Evolutionary conservation across 306 rosid species (phyloP), one percentile per base, ranked within the genome.

Genomic region (Rosa multiflora): DNA sequence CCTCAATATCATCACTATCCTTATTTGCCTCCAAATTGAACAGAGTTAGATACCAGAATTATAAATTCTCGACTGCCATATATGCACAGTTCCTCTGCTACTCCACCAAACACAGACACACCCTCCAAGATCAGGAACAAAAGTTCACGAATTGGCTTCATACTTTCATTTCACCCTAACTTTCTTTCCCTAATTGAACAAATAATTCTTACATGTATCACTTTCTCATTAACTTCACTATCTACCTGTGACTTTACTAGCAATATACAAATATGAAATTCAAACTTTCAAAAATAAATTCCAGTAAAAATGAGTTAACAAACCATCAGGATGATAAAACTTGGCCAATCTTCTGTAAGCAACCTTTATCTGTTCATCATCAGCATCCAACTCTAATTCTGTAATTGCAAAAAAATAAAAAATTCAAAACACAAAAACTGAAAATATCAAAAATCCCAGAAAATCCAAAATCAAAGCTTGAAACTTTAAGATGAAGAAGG

Each of bases 301-400:
- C 29, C 26, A 47, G 10, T 9, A 9, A 72, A 81, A 70, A 72
- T 51, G 56, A 74, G 82, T 61, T 83, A 37, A 58, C 92, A 83
- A 80, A 95, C 99, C 99, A 88, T 95, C 99, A 14, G 99, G 99
- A 87, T 95, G 99, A 86, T 92, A 95, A 83, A 81, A 92, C 80
- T 95, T 95, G 71, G 98, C 99, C 91, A 95, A 86, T 48, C 94
- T 93, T 83, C 98, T 87, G 72, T 95, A 95, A 7, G 99, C 88
- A 81, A 73, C 83, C 88, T 95, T 95, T 82, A 95, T 95, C 91
- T 88, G 89, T 55, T 91, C 97, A 2, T 92, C 99, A 66, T 88
- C 91, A 35, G 97, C 98, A 78, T 88, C 89, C 87, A 86, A 78
- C 83, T 91, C 97, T 77, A 95, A 76, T 86, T 95, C 99, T 95